A percentile compares a stretch with the other conserved stretches of the same genome.
These are phyloP conservation scores for Blastobotrys peoriensis DNA, from an alignment of 805 yeast species.

Conservation along the genomic window DNA sequence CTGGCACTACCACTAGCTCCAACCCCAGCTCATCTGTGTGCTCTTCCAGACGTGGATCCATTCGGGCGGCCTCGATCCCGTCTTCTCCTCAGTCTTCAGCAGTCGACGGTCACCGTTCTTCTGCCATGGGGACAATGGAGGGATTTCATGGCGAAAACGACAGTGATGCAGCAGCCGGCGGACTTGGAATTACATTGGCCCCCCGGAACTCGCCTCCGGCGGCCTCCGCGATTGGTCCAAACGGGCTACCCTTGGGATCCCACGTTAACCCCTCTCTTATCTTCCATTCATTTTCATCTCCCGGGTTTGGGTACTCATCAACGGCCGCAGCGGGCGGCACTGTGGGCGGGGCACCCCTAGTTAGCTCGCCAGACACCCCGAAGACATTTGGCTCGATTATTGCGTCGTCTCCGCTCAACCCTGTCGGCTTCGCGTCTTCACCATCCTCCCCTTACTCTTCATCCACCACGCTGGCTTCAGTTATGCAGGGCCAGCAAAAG, in stretches of 20 bases:
- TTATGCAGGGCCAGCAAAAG: background rate
- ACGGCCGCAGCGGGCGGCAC: too few relatives aligned
- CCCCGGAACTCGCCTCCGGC: background rate
- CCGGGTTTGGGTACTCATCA: slow-evolving; percentile 1
- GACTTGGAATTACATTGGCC: slow-evolving; percentile 6
- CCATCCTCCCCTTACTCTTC: slow-evolving; percentile 8
- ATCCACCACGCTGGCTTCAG: background rate
- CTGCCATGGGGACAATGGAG: slow-evolving; percentile 1
- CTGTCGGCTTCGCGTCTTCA: slow-evolving; percentile 15
- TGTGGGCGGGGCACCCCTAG: too few relatives aligned
- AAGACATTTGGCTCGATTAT: slow-evolving; percentile 19
- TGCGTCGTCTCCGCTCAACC: slow-evolving; percentile 20
- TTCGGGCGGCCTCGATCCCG: too few relatives aligned
- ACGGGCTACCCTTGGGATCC: slow-evolving; percentile 1
- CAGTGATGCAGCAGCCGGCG: slow-evolving; percentile 1
- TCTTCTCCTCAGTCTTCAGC: too few relatives aligned
- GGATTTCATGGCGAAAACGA: background rate
- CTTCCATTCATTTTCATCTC: slow-evolving; percentile 9
- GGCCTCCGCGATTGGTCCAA: too few relatives aligned
- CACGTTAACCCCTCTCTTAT: slow-evolving; percentile 14
- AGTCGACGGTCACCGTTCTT: background rate
- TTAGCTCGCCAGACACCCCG: slow-evolving; percentile 8
- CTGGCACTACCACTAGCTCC: slow-evolving; percentile 1
- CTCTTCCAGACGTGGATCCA: too few relatives aligned
- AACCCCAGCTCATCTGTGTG: too few relatives aligned